Conservation (phyloP, 1,284 basidiomycete genomes). For the Blastosporella zonata region DNA sequence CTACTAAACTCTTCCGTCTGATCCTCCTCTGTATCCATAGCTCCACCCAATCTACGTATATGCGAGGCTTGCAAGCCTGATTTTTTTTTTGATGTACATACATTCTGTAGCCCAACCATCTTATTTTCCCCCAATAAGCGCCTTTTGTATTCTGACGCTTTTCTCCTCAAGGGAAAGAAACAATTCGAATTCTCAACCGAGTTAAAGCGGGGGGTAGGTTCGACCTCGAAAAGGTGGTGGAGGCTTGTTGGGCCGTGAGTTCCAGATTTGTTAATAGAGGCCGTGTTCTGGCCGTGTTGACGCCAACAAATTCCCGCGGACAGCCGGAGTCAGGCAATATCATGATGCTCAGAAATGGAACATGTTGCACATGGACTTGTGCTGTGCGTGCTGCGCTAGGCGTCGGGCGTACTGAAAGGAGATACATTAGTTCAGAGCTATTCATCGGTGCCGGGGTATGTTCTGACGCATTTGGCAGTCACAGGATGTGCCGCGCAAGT, state of each 20-base stretch:
- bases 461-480: not conserved
- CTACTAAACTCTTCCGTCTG: not conserved
- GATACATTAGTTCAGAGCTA: slow-evolving; percentile 1
- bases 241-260: no score
- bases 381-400: slow-evolving; percentile 8
- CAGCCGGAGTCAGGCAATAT: not conserved
- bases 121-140: not conserved
- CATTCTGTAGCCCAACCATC: not conserved
- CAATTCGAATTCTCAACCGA: not conserved
- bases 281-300: no score
- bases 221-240: not conserved
- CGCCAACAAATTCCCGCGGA: not conserved
- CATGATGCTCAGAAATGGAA: slow-evolving; percentile 1
- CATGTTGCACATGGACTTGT: not conserved
- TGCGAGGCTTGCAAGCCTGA: not conserved
- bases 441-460: not conserved
- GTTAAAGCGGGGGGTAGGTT: not conserved
- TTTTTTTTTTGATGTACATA: not conserved
- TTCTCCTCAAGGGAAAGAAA: not conserved
- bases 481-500: not conserved
- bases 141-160: not conserved
- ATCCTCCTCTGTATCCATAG: slow-evolving; percentile 13
- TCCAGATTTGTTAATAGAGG: no score
- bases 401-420: not conserved
- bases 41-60: not conserved